phyloP scores from a whole-genome alignment of 306 rosid species.

The Sphenostylis stenocarpa region DNA sequence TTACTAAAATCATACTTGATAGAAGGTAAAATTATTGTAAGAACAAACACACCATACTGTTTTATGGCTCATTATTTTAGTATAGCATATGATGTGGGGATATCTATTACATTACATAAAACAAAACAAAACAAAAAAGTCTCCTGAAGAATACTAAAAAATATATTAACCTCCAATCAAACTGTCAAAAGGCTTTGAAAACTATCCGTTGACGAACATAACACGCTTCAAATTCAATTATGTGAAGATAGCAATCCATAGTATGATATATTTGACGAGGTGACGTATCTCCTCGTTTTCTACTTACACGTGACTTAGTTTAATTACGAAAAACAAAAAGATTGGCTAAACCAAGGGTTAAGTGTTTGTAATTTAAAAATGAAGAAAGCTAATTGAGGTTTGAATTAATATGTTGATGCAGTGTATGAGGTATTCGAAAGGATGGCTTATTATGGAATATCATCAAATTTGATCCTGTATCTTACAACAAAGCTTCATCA shows the following conservation, averaged over 20 bases:
- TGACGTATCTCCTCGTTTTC: neutral
- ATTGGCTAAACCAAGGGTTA: too few relatives aligned
- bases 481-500: slow-evolving; percentile 65
- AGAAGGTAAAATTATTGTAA: too few relatives aligned
- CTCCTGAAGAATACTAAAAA: neutral
- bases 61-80: neutral
- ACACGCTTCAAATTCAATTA: neutral
- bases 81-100: neutral
- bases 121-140: neutral
- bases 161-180: too few relatives aligned
- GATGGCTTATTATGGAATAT: slow-evolving; percentile 81
- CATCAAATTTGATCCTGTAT: slow-evolving; percentile 67
- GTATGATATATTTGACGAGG: neutral
- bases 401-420: slow-evolving; percentile 25
- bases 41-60: too few relatives aligned
- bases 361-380: too few relatives aligned
- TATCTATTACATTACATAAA: neutral
- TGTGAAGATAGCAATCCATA: neutral
- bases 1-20: too few relatives aligned
- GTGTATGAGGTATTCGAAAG: slow-evolving; percentile 79
- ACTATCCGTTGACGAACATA: neutral
- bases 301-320: neutral
- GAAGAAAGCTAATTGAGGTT: neutral
- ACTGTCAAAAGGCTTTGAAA: neutral
- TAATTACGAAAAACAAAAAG: neutral